Percentiles rank a stretch among this genome's conserved stretches.
Conservation (phyloP, 805 yeast genomes). For the Kluyveromyces wickerhamii region DNA sequence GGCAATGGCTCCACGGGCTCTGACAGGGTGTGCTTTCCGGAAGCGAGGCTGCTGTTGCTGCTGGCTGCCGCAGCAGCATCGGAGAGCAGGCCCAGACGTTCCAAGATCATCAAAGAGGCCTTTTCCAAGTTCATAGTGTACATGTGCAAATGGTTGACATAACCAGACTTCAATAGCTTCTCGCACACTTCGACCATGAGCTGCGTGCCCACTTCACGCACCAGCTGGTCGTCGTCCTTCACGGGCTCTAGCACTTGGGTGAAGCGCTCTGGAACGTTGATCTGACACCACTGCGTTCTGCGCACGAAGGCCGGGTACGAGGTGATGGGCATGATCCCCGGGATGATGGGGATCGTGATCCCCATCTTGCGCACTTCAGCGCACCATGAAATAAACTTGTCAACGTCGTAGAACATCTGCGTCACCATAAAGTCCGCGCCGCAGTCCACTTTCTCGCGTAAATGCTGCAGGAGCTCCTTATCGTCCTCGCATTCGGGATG, state of each 20-base stretch:
- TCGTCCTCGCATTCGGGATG: constrained; percentile 77
- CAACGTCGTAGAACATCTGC: constrained; percentile 85
- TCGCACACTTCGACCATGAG: constrained; percentile 79
- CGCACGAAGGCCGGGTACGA: constrained; percentile 88
- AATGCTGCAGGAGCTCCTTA: constrained; percentile 40
- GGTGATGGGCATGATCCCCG: constrained; percentile 98
- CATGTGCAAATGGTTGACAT: constrained; percentile 81
- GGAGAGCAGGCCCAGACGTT: constrained; percentile 52
- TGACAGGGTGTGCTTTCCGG: constrained; percentile 11
- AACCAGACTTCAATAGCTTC: constrained; percentile 59
- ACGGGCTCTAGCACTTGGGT: constrained; percentile 64
- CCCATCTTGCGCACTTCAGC: constrained; percentile 59
- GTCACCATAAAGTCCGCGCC: constrained; percentile 94
- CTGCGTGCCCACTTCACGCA: constrained; percentile 78
- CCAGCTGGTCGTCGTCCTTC: constrained; percentile 83
- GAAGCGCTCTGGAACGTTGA: constrained; percentile 69
- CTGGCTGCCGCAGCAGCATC: constrained; percentile 31
- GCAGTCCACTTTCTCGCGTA: constrained; percentile 79
- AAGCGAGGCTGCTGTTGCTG: constrained; percentile 20
- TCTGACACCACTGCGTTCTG: constrained; percentile 91
- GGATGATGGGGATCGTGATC: constrained; percentile 78
- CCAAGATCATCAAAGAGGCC: constrained; percentile 81
- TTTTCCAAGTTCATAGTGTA: constrained; percentile 97
- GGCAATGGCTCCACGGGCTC: constrained; percentile 40
- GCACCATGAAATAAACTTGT: constrained; percentile 79